These are phyloP conservation scores for Wickerhamomyces sydowiorum DNA, from an alignment of 805 yeast species.

Conservation along the genomic window DNA sequence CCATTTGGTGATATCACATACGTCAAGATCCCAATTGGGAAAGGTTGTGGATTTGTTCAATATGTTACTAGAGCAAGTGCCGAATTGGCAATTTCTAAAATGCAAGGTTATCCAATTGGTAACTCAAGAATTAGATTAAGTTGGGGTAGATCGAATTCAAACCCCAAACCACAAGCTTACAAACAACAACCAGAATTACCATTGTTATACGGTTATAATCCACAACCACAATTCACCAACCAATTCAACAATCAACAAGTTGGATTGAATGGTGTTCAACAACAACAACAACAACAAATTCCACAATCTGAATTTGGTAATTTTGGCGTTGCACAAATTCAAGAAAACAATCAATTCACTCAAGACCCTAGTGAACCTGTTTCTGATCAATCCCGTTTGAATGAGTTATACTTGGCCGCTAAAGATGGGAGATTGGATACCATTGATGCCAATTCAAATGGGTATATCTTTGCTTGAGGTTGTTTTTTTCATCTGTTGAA, in stretches of 20 bases:
- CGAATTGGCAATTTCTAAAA: constrained; percentile 74
- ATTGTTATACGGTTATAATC: constrained; percentile 16
- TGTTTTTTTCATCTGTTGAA: not conserved
- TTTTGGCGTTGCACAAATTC: constrained; percentile 14
- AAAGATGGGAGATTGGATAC: constrained; percentile 51
- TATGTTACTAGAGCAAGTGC: constrained; percentile 74
- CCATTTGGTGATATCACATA: constrained; percentile 73
- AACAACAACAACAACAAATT: not conserved
- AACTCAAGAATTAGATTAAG: constrained; percentile 77
- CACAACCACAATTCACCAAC: not conserved
- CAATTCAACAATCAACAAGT: constrained; percentile 4
- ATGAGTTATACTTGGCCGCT: constrained; percentile 48
- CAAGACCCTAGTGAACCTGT: constrained; percentile 29
- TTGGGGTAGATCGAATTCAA: constrained; percentile 68
- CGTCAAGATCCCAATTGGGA: constrained; percentile 69
- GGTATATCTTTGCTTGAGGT: constrained; percentile 13
- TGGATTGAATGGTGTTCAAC: constrained; percentile 2
- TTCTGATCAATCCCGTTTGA: constrained; percentile 33
- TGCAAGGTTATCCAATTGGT: constrained; percentile 89
- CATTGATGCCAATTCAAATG: constrained; percentile 42
- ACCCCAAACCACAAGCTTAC: constrained; percentile 16
- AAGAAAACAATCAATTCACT: constrained; percentile 11
- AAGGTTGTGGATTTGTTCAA: constrained; percentile 85
- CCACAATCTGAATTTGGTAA: constrained; percentile 4
- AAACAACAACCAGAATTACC: constrained; percentile 21